Base-by-base conservation (phyloP, 352 stramenopile genomes). In the Phytopythium vexans region DNA sequence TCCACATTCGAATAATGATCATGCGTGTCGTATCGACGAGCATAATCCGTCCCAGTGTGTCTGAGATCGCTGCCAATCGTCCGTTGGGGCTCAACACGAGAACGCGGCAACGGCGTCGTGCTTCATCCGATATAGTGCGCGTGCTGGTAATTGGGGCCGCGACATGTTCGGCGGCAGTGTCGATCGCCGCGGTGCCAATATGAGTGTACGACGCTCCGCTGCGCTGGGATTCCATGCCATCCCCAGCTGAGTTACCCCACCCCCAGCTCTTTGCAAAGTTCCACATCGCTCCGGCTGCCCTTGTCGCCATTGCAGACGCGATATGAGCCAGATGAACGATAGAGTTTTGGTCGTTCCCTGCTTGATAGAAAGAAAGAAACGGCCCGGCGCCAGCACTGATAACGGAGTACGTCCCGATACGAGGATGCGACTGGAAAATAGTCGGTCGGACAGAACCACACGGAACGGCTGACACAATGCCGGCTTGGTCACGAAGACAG, bases 251-350 rank as follows among this genome's bases (percentile, higher is more conserved):
- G 12, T 49, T 59, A 42, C 57, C 54, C 81, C 82, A 94, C 3
- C 82, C 79, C 84, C 84, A 94, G 65, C 71, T 92, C 33, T 80
- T 91, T 8, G 84, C 84, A 67, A 92, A 92, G 33, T 72, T 88
- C 84, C 84, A 94, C 34, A 92, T 70, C 12, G 82, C 84, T 1
- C 84, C 84, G 3, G 82, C 82, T 35, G 84, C 84, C 59, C 62
- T 74, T 12, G 80, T 86, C 4, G 82, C 84, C 46, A 94, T 91
- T 0, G 82, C 84, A 6, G 74, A 90, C 8, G 84, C 84, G 54
- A 94, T 89, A 57, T 94, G 84, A 6, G 84, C 84, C 52, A 94
- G 72, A 40, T 92, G 84, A 47, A 94, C 89, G 54, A 92, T 89
- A 35, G 84, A 94, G 43, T 90, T 92, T 47, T 91, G 82, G 51